Base-by-base conservation (phyloP, 2,329 filamentous ascomycete species). In the Cryphonectria parasitica region DNA sequence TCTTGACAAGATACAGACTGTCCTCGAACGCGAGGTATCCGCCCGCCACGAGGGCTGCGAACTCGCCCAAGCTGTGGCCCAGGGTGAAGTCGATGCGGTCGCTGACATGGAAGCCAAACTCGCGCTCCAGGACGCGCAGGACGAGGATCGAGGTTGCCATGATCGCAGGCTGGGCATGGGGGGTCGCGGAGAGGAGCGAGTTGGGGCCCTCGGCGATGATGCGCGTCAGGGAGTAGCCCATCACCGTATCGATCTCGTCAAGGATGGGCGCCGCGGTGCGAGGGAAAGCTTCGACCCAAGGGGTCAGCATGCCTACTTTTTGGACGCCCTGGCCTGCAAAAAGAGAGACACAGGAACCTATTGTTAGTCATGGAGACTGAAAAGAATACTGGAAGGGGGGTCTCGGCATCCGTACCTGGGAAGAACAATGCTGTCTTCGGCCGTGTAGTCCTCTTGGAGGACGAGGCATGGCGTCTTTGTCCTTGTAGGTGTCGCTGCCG, bases 91-190 rank as follows among this genome's bases (percentile, higher is more conserved):
- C 93, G 60, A 94, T 90, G 71, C 91, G 86, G 69, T 92, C 88
- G 58, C 31, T 81, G 8, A 90, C 87, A 70, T 88, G 85, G 82
- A 98, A 97, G 56, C 87, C 89, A 78, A 95, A 98, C 75, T 97
- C 93, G 72, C 88, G 84, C 82, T 98, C 94, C 73, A 98, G 86
- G 72, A 98, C 90, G 69, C 93, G 91, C 68, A 98, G 86, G 77
- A 98, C 97, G 71, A 97, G 87, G 77, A 98, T 90, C 39, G 93
- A 97, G 4, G 94, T 96, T 19, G 94, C 93, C 94, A 98, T 97
- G 80, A 98, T 97, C 76, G 95, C 95, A 1, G 95, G 95, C 80
- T 98, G 95, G 4, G 95, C 92, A 78, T 97, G 95, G 74, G 92
- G 89, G 5, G 95, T 98, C 70, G 89, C 88, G 56, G 93, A 97